These are phyloP conservation scores for Nigrograna mackinnonii DNA, from an alignment of 2,329 filamentous ascomycete species.

Conservation along the genomic window DNA sequence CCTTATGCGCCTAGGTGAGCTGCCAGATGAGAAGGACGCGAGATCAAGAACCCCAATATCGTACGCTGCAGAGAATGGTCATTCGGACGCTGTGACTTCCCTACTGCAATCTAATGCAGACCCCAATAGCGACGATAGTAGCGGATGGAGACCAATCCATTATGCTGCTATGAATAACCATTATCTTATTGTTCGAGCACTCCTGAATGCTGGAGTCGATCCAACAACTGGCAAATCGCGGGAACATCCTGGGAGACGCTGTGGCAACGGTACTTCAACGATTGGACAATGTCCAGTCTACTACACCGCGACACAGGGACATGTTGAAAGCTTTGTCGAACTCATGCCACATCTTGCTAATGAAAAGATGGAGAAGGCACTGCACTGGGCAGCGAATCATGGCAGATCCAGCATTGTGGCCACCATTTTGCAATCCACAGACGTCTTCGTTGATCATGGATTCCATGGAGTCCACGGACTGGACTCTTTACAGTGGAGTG, in stretches of 20 bases:
- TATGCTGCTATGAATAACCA: conserved; percentile 37
- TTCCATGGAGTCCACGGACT: no score
- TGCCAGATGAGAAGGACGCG: background rate
- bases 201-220: conserved; percentile 42
- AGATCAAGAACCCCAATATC: conserved; percentile 9
- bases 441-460: no score
- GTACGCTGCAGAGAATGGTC: conserved; percentile 11
- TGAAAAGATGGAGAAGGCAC: background rate
- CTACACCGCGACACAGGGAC: no score
- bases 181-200: conserved; percentile 21
- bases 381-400: background rate
- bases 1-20: background rate
- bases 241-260: no score
- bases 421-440: no score
- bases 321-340: background rate
- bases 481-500: no score
- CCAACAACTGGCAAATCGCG: conserved; percentile 19
- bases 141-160: conserved; percentile 41
- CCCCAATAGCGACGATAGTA: conserved; percentile 13
- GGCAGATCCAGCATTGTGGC: no score
- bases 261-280: no score
- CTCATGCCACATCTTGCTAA: background rate
- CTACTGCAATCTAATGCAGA: conserved; percentile 22
- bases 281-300: no score
- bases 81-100: conserved; percentile 7